These are phyloP conservation scores for Eucalyptus caleyi DNA, from an alignment of 345 rosid genomes.

Conservation along the genomic window DNA sequence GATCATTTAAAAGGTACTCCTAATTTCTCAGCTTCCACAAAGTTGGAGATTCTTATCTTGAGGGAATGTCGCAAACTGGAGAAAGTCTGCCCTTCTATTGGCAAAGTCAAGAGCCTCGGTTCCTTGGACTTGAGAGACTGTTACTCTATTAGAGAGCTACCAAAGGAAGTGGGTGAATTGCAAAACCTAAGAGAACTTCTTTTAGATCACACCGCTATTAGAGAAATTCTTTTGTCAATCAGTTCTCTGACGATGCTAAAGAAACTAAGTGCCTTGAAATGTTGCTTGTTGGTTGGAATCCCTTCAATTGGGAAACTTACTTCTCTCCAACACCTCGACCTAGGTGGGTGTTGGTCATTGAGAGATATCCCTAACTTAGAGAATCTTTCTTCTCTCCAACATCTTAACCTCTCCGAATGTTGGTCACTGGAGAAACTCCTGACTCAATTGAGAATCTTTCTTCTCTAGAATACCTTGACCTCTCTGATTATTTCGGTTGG, in stretches of 20 bases:
- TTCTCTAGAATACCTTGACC: too few relatives aligned
- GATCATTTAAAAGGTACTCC: rapidly evolving
- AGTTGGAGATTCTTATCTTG: neutral
- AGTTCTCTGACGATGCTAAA: neutral
- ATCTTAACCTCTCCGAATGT: too few relatives aligned
- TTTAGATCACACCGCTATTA: neutral
- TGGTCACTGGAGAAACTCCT: too few relatives aligned
- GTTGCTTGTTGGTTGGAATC: neutral
- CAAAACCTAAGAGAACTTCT: neutral
- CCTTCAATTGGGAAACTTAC: neutral
- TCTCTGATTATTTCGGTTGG: too few relatives aligned
- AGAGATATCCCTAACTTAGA: neutral
- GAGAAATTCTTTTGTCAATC: neutral
- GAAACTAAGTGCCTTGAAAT: neutral
- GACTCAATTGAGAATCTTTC: too few relatives aligned
- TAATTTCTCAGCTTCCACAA: neutral
- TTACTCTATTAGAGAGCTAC: neutral
- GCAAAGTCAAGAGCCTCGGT: neutral
- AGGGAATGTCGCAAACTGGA: rapidly evolving
- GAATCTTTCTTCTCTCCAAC: neutral
- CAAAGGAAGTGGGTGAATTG: neutral
- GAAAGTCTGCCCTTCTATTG: neutral
- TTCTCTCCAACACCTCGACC: neutral
- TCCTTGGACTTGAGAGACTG: neutral
- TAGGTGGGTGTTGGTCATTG: neutral